Base-by-base conservation (phyloP, 1,284 basidiomycete genomes). In the Trichosporon inkin region DNA sequence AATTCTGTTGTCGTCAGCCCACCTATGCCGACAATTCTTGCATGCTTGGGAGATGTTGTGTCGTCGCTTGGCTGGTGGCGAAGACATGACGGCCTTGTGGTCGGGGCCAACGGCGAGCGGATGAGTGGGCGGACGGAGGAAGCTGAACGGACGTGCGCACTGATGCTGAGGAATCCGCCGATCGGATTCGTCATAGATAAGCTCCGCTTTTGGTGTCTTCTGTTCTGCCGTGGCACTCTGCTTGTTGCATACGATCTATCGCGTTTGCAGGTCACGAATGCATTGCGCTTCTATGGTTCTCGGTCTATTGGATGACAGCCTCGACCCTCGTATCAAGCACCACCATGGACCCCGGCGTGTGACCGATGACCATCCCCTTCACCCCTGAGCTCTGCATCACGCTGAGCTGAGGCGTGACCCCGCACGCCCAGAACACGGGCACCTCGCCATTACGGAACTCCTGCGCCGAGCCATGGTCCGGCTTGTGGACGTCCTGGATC, bases 361-460 rank as follows among this genome's bases (percentile, higher is more conserved):
- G 74, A 3, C 68, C 66, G 4, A 74, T 57, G 3, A 66, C 57
- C 3, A 63, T 37, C 3, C 70, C 74, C 22, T 63, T 44, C 2
- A 68, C 54, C 17, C 53, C 58, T 7, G 62, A 53, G 37, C 59
- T 62, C 17, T 57, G 44, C 66, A 72, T 68, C 11, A 74, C 61
- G 2, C 59, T 65, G 17, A 68, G 59, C 54, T 75, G 73, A 4
- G 73, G 72, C 0, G 71, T 72, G 4, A 75, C 71, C 0, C 73
- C 73, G 47, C 73, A 72, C 11, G 61, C 74, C 74, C 74, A 76
- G 57, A 70, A 76, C 1, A 74, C 72, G 1, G 74, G 69, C 10
- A 74, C 65, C 32, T 76, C 74, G 11, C 68, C 74, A 8, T 70
- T 65, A 16, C 60, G 39, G 11, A 73, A 40, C 10, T 56, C 60